These are phyloP conservation scores for Lathyrus oleraceus DNA, from an alignment of 306 rosid genomes.

Conservation along the genomic window DNA sequence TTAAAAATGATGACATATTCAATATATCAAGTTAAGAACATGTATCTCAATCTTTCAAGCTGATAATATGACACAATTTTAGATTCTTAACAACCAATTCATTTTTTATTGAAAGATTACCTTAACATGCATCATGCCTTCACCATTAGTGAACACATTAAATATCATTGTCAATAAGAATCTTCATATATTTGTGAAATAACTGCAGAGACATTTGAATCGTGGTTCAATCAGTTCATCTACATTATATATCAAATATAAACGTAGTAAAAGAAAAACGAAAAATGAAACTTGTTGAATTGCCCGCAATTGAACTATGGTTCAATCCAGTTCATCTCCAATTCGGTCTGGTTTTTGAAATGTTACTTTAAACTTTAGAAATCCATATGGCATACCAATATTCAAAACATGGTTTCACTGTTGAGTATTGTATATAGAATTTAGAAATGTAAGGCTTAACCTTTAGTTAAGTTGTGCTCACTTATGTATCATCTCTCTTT, in stretches of 20 bases:
- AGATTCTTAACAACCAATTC: too few species aligned
- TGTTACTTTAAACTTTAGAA: not conserved
- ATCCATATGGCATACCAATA: not conserved
- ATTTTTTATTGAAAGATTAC: not conserved
- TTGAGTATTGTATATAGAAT: not conserved
- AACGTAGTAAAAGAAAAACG: not conserved
- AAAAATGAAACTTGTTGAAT: not conserved
- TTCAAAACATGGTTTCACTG: not conserved
- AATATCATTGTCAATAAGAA: not conserved
- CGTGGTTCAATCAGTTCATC: too few species aligned
- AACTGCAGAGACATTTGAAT: not conserved
- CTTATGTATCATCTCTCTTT: not conserved
- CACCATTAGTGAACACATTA: not conserved
- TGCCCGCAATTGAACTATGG: not conserved
- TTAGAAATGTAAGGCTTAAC: slow-evolving; percentile 5
- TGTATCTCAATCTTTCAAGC: not conserved
- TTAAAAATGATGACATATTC: not conserved
- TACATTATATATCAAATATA: too few species aligned
- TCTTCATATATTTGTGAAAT: not conserved
- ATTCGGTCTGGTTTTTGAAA: not conserved
- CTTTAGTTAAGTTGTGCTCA: not conserved
- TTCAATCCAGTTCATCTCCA: not conserved
- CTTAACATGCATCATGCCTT: not conserved
- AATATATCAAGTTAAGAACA: too few species aligned
- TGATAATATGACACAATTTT: too few species aligned